phyloP scores from a whole-genome alignment of 257 asterid species.

The Jacaranda mimosifolia region DNA sequence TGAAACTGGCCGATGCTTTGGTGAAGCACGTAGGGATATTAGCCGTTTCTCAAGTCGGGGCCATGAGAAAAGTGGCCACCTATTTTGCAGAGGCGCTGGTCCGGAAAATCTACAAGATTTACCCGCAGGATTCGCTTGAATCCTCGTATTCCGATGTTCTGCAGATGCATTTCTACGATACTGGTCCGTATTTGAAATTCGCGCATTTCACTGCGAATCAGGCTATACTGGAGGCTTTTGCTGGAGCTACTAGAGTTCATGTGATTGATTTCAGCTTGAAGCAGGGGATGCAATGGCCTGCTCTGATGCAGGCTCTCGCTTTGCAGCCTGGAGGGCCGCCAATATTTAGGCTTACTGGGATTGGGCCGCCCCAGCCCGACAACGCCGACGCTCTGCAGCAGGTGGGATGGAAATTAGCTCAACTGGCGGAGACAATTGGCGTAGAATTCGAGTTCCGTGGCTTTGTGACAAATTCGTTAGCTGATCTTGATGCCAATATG shows the following conservation, averaged over 20 bases:
- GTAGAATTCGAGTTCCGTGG: slow-evolving; percentile 80
- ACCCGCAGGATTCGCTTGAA: slow-evolving; percentile 56
- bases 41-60: slow-evolving; percentile 80
- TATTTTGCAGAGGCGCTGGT: slow-evolving; percentile 81
- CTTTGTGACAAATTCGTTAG: slow-evolving; percentile 69
- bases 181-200: slow-evolving; percentile 76
- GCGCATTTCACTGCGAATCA: slow-evolving; percentile 87
- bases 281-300: slow-evolving; percentile 95
- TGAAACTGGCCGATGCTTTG: slow-evolving; percentile 68
- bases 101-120: slow-evolving; percentile 68
- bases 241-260: slow-evolving; percentile 62
- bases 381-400: slow-evolving; percentile 69
- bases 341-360: slow-evolving; percentile 53
- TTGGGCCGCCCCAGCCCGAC: slow-evolving; percentile 79
- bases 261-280: slow-evolving; percentile 77
- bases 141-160: slow-evolving; percentile 57
- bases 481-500: slow-evolving; percentile 69
- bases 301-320: slow-evolving; percentile 79
- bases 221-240: slow-evolving; percentile 80
- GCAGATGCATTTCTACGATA: slow-evolving; percentile 72
- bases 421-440: slow-evolving; percentile 67
- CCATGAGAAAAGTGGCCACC: slow-evolving; percentile 86
- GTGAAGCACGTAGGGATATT: slow-evolving; percentile 70
- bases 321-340: slow-evolving; percentile 82
- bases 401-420: slow-evolving; percentile 86